Base-by-base conservation (phyloP, 2,329 filamentous ascomycete species). In the Alternaria consortialis region DNA sequence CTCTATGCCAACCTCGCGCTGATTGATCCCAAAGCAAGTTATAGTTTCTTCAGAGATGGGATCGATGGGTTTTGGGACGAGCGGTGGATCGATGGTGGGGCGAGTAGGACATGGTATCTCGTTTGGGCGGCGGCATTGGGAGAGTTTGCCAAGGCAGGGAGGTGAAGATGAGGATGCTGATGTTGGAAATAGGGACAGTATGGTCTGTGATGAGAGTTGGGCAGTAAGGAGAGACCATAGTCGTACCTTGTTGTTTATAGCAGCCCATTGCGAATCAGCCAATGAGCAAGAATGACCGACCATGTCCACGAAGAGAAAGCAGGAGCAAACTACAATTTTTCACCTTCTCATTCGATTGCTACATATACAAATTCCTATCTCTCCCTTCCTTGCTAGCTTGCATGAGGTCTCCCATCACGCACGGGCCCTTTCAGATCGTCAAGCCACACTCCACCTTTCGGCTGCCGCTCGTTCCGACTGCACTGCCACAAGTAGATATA, bases 1-100 rank as follows among this genome's bases (percentile, higher is more conserved):
- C 78, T 98, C 36, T 92, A 90, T 71, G 92, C 89, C 23, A 97
- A 96, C 76, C 85, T 92, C 43, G 93, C 92, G 0, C 88, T 94
- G 7, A 83, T 93, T 40, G 87, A 97, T 74, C 88, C 94, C 0
- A 79, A 77, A 53, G 80, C 85, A 7, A 88, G 91, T 23, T 97
- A 87, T 83, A 76, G 85, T 0, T 97, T 94, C 78, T 97, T 99
- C 76, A 84, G 84, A 1, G 82, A 86, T 63, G 76, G 81, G 1
- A 81, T 84, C 15, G 94, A 95, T 72, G 84, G 73, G 20, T 63
- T 50, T 32, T 78, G 75, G 75, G 72, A 93, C 72, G 82, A 85
- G 36, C 78, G 79, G 42, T 92, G 87, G 86, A 79, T 95, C 44
- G 92, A 97, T 80, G 92, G 91, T 1, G 94, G 95, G 15, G 92